A percentile compares a stretch with the other conserved stretches of the same genome.
phyloP scores from a whole-genome alignment of 1,139 yeast species.

The Diutina scorzettiae region DNA sequence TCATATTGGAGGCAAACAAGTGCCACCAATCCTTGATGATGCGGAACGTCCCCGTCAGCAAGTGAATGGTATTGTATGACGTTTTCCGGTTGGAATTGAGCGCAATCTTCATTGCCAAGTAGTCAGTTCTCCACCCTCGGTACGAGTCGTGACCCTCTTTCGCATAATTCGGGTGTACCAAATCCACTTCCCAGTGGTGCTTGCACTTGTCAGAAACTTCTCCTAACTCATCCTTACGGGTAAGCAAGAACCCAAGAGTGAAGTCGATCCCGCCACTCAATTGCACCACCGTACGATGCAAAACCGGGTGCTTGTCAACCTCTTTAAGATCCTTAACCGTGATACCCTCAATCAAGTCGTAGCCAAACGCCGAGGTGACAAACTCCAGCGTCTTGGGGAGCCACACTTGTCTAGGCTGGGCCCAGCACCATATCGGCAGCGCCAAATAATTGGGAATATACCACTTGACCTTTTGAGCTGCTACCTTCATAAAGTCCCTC shows the following conservation, averaged over 20 bases:
- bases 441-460: constrained; percentile 53
- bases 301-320: constrained; percentile 13
- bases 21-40: constrained; percentile 37
- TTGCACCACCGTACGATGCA: constrained; percentile 39
- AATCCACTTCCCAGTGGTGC: constrained; percentile 61
- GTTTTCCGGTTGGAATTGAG: constrained; percentile 38
- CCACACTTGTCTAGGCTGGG: constrained; percentile 30
- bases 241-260: constrained; percentile 46
- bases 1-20: constrained; percentile 30
- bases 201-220: constrained; percentile 10
- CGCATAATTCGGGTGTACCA: constrained; percentile 54
- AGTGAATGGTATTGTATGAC: constrained; percentile 31
- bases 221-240: constrained; percentile 30
- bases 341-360: constrained; percentile 22
- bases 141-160: constrained; percentile 57
- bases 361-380: constrained; percentile 39
- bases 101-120: constrained; percentile 66
- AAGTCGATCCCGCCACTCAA: constrained; percentile 51
- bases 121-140: constrained; percentile 65
- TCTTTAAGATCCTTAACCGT: constrained; percentile 4
- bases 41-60: constrained; percentile 26
- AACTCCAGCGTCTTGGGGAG: constrained; percentile 32
- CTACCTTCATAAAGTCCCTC: constrained; percentile 23
- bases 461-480: constrained; percentile 27
- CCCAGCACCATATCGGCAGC: constrained; percentile 50